These are phyloP conservation scores for Actinomortierella ambigua DNA, from an alignment of 371 early-diverging fungal species.

Conservation along the genomic window DNA sequence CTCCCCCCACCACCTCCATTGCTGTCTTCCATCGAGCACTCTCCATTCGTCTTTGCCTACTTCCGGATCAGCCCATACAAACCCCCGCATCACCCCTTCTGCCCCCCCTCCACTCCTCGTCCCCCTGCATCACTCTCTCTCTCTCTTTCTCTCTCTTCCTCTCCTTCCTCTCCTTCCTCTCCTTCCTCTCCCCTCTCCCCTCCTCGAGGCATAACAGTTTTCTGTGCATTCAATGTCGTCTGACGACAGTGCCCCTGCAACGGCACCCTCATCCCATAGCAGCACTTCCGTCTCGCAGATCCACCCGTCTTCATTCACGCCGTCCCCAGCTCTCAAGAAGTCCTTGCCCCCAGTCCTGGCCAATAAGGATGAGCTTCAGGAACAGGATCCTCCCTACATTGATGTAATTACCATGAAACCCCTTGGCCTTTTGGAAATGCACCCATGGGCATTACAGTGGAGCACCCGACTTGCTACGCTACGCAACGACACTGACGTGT, in stretches of 20 bases:
- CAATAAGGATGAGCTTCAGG: slow-evolving; percentile 4
- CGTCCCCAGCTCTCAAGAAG: slow-evolving; percentile 10
- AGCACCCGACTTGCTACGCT: no score
- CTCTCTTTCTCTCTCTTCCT: background rate
- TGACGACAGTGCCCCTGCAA: no score
- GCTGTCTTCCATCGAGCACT: no score
- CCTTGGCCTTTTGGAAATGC: no score
- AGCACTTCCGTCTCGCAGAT: no score
- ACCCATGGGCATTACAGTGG: no score
- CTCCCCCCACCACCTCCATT: no score
- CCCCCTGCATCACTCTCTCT: background rate
- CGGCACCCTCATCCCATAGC: no score
- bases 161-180: background rate
- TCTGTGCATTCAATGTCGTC: no score
- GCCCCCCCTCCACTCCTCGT: background rate
- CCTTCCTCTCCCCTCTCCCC: background rate
- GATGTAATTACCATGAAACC: slow-evolving; percentile 36
- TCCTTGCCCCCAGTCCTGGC: slow-evolving; percentile 14
- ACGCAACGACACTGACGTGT: no score
- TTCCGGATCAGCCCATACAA: background rate
- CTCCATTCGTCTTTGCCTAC: background rate
- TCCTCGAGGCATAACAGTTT: background rate
- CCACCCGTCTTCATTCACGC: slow-evolving; percentile 19
- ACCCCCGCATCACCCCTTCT: background rate
- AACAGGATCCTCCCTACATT: slow-evolving; percentile 38